Evolutionary conservation across 2,329 filamentous ascomycete genomes (phyloP).

Genomic region (Fusarium torulosum): DNA sequence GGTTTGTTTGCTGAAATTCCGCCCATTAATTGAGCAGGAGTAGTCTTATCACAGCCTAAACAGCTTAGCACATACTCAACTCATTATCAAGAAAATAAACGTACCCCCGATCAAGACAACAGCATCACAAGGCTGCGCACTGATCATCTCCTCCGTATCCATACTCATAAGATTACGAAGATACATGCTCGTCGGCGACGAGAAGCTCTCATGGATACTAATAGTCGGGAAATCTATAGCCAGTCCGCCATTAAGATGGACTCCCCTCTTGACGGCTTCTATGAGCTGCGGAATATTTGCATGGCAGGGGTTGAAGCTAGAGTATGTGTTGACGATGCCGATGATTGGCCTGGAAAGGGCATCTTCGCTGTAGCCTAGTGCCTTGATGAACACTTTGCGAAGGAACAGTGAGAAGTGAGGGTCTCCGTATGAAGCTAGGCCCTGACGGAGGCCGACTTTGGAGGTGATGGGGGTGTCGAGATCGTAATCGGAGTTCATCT

Average conservation of each 20-base stretch:
- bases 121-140: constrained; percentile 77
- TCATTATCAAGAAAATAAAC: neutral
- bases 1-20: constrained; percentile 81
- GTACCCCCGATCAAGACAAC: constrained; percentile 75
- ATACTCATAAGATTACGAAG: constrained; percentile 81
- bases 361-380: constrained; percentile 78
- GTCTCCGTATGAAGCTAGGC: constrained; percentile 77
- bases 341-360: constrained; percentile 77
- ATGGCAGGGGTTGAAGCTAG: constrained; percentile 80
- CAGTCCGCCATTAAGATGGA: constrained; percentile 75
- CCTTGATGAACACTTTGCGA: constrained; percentile 82
- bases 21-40: constrained; percentile 80
- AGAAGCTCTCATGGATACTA: constrained; percentile 76
- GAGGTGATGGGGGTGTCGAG: constrained; percentile 65
- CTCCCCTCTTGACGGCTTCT: constrained; percentile 76
- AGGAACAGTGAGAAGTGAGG: constrained; percentile 81
- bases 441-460: constrained; percentile 69
- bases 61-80: neutral
- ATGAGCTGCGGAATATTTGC: constrained; percentile 78
- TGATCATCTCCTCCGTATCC: constrained; percentile 84
- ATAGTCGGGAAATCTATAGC: constrained; percentile 82
- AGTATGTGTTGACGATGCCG: constrained; percentile 81
- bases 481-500: constrained; percentile 68
- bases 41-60: constrained; percentile 78
- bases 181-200: constrained; percentile 80